Conservation (phyloP, 2,329 filamentous ascomycete genomes). For the Reticulascus tulasneorum region DNA sequence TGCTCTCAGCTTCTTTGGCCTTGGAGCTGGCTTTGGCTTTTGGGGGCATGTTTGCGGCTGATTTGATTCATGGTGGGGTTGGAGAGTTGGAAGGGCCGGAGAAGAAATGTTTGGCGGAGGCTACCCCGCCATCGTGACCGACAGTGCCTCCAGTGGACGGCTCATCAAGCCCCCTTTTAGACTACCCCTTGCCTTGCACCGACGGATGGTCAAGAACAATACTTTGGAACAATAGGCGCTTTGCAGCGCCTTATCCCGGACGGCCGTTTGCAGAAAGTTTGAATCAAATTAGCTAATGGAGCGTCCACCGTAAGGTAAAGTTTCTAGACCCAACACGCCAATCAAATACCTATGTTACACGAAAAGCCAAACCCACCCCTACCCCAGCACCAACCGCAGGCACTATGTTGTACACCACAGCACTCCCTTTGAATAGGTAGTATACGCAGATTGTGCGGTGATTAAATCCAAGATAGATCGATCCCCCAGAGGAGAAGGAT, state of each 20-base stretch:
- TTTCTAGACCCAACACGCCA: background rate
- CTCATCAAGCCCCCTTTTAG: too few species aligned
- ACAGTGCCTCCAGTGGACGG: too few species aligned
- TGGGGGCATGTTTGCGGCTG: constrained; percentile 27
- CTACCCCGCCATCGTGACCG: constrained; percentile 14
- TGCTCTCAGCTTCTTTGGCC: constrained; percentile 18
- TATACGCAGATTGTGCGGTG: constrained; percentile 4
- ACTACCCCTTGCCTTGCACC: too few species aligned
- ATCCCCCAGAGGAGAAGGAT: background rate
- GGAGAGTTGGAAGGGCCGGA: constrained; percentile 6
- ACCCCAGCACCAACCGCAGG: too few species aligned
- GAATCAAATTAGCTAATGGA: too few species aligned
- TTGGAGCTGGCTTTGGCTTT: constrained; percentile 32
- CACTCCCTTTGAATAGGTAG: background rate
- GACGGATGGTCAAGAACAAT: too few species aligned
- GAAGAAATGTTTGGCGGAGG: constrained; percentile 7
- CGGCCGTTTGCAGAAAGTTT: too few species aligned
- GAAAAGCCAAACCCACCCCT: background rate
- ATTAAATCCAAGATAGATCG: background rate
- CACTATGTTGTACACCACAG: too few species aligned
- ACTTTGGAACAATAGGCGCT: too few species aligned
- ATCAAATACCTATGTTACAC: too few species aligned
- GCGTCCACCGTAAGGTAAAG: constrained; percentile 3
- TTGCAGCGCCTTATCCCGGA: too few species aligned
- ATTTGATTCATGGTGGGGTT: constrained; percentile 13